Base-by-base conservation (phyloP, 2,329 filamentous ascomycete genomes). In the Clonostachys byssicola region DNA sequence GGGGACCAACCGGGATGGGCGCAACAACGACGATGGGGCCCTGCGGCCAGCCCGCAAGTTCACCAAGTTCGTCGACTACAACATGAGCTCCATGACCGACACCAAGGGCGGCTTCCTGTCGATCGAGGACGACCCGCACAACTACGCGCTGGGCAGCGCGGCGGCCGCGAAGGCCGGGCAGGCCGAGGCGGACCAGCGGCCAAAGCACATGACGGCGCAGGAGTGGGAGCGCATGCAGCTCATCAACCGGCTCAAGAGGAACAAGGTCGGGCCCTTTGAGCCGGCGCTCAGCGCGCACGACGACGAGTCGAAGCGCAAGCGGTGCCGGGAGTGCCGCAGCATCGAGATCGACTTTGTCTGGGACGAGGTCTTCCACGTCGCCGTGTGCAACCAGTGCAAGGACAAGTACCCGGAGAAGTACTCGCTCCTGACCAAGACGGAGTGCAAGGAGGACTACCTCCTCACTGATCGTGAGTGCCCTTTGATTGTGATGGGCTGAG, bases 31-130 rank as follows among this genome's bases (percentile, higher is more conserved):
- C 56, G 69, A 77, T 53, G 72, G 74, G 14, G 72, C 64, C 40
- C 84, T 95, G 44, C 84, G 83, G 47, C 86, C 92, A 1, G 89
- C 89, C 42, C 81, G 85, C 59, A 96, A 95, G 60, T 96, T 97
- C 56, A 83, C 88, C 51, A 92, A 94, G 64, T 97, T 88, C 63
- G 92, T 99, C 60, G 94, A 99, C 62, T 97, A 96, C 70, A 94
- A 99, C 66, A 94, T 99, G 69, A 92, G 88, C 62, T 88, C 92
- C 69, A 97, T 99, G 91, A 95, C 87, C 7, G 94, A 99, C 65
- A 97, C 92, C 1, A 96, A 96, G 62, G 94, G 94, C 52, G 94
- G 94, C 1, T 99, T 99, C 66, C 69, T 99, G 54, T 88, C 86
- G n/a, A 79, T 81, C 1, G 88, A 92, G 52, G 94, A 99, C 61